Percentiles rank a stretch among this genome's conserved stretches.
Conservation (phyloP, 139 green algal species). For the Picochlorum sp. region DNA sequence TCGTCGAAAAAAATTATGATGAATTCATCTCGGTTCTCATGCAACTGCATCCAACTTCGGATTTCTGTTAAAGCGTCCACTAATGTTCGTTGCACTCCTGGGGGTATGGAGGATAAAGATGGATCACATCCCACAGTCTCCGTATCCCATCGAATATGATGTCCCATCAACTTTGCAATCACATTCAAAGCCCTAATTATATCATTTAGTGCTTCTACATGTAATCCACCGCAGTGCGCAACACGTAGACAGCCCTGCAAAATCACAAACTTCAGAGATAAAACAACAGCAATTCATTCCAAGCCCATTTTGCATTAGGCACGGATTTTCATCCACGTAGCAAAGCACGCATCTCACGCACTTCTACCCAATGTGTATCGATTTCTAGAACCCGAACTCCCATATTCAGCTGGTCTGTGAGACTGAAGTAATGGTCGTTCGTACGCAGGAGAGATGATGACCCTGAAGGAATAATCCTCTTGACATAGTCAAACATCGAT, state of each 20-base stretch:
- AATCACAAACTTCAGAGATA: slow-evolving; percentile 16
- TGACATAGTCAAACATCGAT: slow-evolving; percentile 45
- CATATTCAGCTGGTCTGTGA: slow-evolving; percentile 66
- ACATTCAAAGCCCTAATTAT: slow-evolving; percentile 47
- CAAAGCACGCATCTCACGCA: too few relatives aligned
- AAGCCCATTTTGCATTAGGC: neutral
- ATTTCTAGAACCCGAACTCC: slow-evolving; percentile 61
- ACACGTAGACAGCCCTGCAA: slow-evolving; percentile 49
- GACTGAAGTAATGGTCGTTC: slow-evolving; percentile 56
- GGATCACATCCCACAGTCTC: slow-evolving; percentile 66
- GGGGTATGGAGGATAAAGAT: slow-evolving; percentile 47
- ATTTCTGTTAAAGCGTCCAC: slow-evolving; percentile 41
- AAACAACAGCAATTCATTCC: neutral
- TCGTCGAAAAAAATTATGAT: slow-evolving; percentile 57
- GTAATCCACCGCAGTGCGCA: slow-evolving; percentile 64
- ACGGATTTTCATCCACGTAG: too few relatives aligned
- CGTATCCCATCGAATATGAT: slow-evolving; percentile 51
- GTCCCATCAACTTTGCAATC: slow-evolving; percentile 38
- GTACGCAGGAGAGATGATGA: slow-evolving; percentile 30
- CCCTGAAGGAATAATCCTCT: slow-evolving; percentile 13
- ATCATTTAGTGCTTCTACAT: slow-evolving; percentile 34
- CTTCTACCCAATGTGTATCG: slow-evolving; percentile 64
- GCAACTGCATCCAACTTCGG: slow-evolving; percentile 32
- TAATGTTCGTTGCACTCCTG: slow-evolving; percentile 42
- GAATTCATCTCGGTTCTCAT: slow-evolving; percentile 30